Conservation (phyloP, 768 basidiomycete genomes). For the Imleria badia region DNA sequence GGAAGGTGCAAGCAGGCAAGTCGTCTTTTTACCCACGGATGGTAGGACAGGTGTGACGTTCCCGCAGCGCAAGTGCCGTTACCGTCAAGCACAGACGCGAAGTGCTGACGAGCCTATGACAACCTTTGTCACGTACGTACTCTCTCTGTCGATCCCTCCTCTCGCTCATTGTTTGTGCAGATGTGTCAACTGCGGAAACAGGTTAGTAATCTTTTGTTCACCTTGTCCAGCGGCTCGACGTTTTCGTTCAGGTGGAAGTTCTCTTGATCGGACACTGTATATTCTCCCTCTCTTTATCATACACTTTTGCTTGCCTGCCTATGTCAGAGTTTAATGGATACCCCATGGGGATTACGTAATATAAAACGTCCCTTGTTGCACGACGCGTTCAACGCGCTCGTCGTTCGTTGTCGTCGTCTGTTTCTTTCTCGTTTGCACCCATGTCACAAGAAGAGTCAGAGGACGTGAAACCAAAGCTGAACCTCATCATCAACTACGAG, state of each 20-base stretch:
- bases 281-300: slow-evolving; percentile 7
- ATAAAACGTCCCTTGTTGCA: background rate
- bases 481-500: slow-evolving; percentile 56
- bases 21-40: background rate
- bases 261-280: slow-evolving; percentile 39
- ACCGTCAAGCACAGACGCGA: slow-evolving; percentile 95
- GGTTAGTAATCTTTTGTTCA: slow-evolving; percentile 32
- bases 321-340: slow-evolving; percentile 21
- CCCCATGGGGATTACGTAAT: slow-evolving; percentile 25
- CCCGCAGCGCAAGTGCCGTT: slow-evolving; percentile 75
- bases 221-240: background rate
- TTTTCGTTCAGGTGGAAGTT: slow-evolving; percentile 55
- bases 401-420: background rate
- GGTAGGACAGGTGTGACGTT: background rate
- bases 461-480: slow-evolving; percentile 69
- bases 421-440: background rate
- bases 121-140: slow-evolving; percentile 82
- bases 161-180: slow-evolving; percentile 30
- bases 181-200: slow-evolving; percentile 67
- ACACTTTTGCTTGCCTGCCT: background rate
- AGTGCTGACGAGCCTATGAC: slow-evolving; percentile 99
- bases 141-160: background rate
- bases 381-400: slow-evolving; percentile 14
- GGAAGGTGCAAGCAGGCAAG: slow-evolving; percentile 85
- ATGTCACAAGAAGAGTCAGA: slow-evolving; percentile 39